phyloP scores from a whole-genome alignment of 2,329 filamentous ascomycete species.

The Calonectria honghensis region DNA sequence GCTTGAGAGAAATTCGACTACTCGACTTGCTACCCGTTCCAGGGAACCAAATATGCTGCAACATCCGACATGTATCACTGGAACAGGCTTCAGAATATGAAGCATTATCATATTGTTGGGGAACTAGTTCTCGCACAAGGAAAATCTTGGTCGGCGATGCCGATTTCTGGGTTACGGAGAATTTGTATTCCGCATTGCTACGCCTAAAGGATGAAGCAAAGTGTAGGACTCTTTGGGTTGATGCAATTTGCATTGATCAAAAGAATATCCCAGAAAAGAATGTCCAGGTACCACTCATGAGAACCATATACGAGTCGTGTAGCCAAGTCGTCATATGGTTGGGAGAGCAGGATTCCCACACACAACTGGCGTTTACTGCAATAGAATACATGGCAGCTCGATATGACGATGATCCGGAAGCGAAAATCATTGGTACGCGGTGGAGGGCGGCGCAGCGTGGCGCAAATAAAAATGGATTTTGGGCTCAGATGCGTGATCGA shows the following conservation, averaged over 20 bases:
- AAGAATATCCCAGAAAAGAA: conserved; percentile 12
- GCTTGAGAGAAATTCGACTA: neutral
- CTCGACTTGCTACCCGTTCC: neutral
- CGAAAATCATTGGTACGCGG: neutral
- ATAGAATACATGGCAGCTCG: neutral
- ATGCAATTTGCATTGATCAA: conserved; percentile 5
- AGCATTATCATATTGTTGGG: conserved; percentile 6
- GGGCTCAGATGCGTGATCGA: neutral
- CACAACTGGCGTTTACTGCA: neutral
- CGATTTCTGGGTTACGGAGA: conserved; percentile 1
- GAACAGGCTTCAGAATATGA: neutral
- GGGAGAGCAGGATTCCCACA: neutral
- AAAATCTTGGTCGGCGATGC: neutral
- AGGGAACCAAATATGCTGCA: neutral
- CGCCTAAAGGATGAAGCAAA: neutral
- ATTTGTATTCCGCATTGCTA: neutral
- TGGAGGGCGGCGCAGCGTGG: conserved; percentile 4
- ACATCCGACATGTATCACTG: neutral
- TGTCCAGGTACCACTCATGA: conserved; percentile 7
- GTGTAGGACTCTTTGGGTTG: neutral
- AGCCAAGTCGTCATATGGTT: neutral
- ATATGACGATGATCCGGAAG: neutral
- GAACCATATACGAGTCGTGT: conserved; percentile 4
- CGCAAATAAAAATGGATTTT: neutral
- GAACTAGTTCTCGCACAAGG: neutral